These are phyloP conservation scores for Oenanthe sinensis DNA, from an alignment of 129 eudicot species.

Conservation along the genomic window DNA sequence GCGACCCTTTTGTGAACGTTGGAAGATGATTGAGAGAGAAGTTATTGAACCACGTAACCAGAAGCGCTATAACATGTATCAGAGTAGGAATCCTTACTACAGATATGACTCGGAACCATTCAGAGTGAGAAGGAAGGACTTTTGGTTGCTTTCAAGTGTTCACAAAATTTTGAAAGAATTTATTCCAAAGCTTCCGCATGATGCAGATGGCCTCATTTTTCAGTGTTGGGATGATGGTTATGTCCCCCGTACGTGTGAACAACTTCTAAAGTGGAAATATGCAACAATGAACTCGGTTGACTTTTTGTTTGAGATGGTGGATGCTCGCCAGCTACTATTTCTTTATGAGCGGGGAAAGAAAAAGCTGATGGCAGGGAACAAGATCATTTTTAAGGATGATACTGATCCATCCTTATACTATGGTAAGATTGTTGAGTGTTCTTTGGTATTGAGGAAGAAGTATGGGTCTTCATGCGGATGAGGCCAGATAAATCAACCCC, in stretches of 20 bases:
- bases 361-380: slow-evolving; percentile 68
- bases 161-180: slow-evolving; percentile 77
- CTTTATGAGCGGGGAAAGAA: slow-evolving; percentile 81
- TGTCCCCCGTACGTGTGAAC: slow-evolving; percentile 93
- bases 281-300: slow-evolving; percentile 91
- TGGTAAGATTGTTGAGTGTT: slow-evolving; percentile 87
- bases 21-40: slow-evolving; percentile 97
- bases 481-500: slow-evolving; percentile 82
- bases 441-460: slow-evolving; percentile 64
- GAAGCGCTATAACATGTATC: slow-evolving; percentile 50
- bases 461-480: slow-evolving; percentile 73
- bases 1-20: slow-evolving; percentile 88
- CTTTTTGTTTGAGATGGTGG: slow-evolving; percentile 82
- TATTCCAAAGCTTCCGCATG: slow-evolving; percentile 93
- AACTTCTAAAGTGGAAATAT: slow-evolving; percentile 96
- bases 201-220: slow-evolving; percentile 93
- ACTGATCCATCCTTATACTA: slow-evolving; percentile 50
- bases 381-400: slow-evolving; percentile 59
- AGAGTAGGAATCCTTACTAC: slow-evolving; percentile 50
- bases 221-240: slow-evolving; percentile 99
- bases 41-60: slow-evolving; percentile 78
- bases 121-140: slow-evolving; percentile 97
- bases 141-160: slow-evolving; percentile 89
- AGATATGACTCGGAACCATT: slow-evolving; percentile 93
- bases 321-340: slow-evolving; percentile 57